A percentile compares a stretch with the other conserved stretches of the same genome.
phyloP scores from a whole-genome alignment of 2,329 filamentous ascomycete species.

The Talaromyces marneffei region DNA sequence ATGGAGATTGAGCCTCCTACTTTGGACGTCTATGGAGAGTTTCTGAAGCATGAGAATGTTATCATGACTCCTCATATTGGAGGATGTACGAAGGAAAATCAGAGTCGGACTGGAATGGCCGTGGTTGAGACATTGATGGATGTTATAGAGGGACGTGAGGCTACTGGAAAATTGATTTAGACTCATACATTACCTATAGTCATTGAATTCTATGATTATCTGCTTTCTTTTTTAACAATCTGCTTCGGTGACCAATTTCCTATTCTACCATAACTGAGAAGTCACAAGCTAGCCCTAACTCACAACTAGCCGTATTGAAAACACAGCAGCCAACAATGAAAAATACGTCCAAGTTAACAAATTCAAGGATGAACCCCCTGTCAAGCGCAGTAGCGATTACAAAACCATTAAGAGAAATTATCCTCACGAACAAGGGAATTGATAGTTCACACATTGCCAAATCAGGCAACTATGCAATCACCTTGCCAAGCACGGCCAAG shows the following conservation, averaged over 20 bases:
- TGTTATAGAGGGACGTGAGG: constrained; percentile 22
- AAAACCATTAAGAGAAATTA: background rate
- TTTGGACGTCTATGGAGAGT: constrained; percentile 25
- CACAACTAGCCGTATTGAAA: background rate
- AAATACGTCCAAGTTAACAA: background rate
- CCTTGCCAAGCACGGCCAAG: background rate
- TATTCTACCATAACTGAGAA: background rate
- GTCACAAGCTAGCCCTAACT: background rate
- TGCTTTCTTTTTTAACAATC: background rate
- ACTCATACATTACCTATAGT: background rate
- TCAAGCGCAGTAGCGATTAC: too few species aligned
- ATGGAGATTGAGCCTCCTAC: constrained; percentile 33
- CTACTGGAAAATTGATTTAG: background rate
- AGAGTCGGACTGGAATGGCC: constrained; percentile 16
- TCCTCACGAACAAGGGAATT: background rate
- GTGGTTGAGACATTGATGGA: constrained; percentile 25
- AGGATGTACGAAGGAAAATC: constrained; percentile 36
- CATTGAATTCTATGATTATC: background rate
- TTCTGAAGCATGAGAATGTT: constrained; percentile 25
- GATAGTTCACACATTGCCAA: background rate
- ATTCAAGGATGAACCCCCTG: background rate
- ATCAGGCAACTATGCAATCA: background rate
- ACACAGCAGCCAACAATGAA: background rate
- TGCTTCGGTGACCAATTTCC: background rate
- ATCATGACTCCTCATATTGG: constrained; percentile 42